Evolutionary conservation across 2,329 filamentous ascomycete species (phyloP), one percentile per base, ranked within the genome.

Genomic region (Diaporthe sp.): DNA sequence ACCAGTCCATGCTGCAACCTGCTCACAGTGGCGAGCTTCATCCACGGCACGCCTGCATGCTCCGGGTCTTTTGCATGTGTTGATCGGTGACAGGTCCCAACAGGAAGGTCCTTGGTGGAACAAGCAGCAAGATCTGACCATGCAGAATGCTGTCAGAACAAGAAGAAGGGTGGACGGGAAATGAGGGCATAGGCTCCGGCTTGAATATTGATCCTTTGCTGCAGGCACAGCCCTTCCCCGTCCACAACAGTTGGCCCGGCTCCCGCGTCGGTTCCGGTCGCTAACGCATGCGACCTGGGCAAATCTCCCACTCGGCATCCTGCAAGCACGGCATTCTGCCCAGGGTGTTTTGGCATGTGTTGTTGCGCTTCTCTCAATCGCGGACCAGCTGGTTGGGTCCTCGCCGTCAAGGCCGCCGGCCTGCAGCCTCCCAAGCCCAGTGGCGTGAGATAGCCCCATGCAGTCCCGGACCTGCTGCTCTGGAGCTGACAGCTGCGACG

Each of bases 391-490:
- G 61, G 42, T 50, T 50, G 42, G 61, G 22, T 30, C 61, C 10
- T 52, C 30, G 33, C 30, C 61, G 15, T 52, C 33, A 52, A 12
- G 58, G 15, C 38, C 38, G 45, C 58, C 30, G 60, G 40, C 30
- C 45, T 52, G 19, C 45, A 28, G 45, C 64, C 45, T 67, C 64
- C 57, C 33, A 67, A 52, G 64, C 45, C 64, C 33, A 33, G 64
- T 67, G 64, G 64, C 64, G 64, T 47, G 61, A 15, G 61, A 25
- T 50, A 52, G 45, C 61, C 19, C 33, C 40, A 50, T 67, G 61
- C 61, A 67, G 45, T 67, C 61, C 47, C 52, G 42, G 61, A 45
- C 61, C 22, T 67, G 30, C 45, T 67, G 61, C 45, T 47, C 45
- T 22, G n/a, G 38, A 13, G 64, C 64, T 67, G 64, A 52, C 61